Base-by-base conservation (phyloP, 345 rosid species). In the Hirschfeldia incana region DNA sequence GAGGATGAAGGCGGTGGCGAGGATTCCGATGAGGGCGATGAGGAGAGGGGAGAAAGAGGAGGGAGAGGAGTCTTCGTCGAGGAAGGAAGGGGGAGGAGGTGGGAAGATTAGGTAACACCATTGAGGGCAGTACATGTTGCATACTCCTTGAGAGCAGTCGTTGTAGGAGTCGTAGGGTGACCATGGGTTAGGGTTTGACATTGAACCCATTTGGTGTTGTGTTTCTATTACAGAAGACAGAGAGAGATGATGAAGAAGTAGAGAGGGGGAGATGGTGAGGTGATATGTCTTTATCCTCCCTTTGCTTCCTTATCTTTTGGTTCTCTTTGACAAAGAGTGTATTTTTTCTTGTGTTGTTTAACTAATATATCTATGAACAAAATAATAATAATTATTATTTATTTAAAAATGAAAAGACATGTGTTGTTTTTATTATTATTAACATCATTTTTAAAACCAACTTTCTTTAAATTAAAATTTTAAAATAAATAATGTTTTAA, bases 41-140 rank as follows among this genome's bases (percentile, higher is more conserved):
- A 92, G 87, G 1, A 91, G 89, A 69, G 94, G 97, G 4, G 94
- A 91, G 82, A 90, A 86, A 46, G 73, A 81, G 13, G 88, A 44
- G 39, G 83, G 81, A 27, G 87, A 83, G 17, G 68, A 84, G 5
- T 63, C 86, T 10, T 83, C 86, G 5, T 55, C 80, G 4, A 72
- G 27, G 69, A 46, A 4, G 10, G 74, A 80, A 37, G 95, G 93
- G 1, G 94, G 97, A 42, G 96, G 97, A 15, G 94, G 92, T 34
- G 94, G 87, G 89, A 91, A 89, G 71, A 87, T 72, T 60, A 87
- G 71, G 83, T 88, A 90, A 78, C 97, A 94, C 94, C 97, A 87
- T 75, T 92, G 94, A 0, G 97, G 97, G 62, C 98, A 94, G 78
- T 89, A 91, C 6, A 89, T 72, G 88, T 88, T 92, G 65, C 98